Evolutionary conservation across 345 rosid genomes (phyloP).

Genomic region (Anastatica hierochuntica): DNA sequence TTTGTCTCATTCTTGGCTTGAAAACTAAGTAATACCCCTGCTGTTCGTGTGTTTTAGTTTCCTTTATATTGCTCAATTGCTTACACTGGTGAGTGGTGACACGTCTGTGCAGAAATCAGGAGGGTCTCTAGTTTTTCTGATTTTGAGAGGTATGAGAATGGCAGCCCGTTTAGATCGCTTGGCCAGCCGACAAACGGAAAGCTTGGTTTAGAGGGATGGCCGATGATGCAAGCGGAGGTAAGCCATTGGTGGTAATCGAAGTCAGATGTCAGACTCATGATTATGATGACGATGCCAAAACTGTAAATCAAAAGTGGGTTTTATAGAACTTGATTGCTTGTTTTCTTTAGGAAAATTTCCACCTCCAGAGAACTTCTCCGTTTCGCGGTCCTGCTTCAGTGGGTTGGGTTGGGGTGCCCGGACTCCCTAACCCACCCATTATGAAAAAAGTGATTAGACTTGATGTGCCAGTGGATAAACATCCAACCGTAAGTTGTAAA

Average conservation of each 20-base stretch:
- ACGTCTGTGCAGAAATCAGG: constrained; percentile 57
- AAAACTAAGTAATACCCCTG: not conserved
- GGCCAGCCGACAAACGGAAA: constrained; percentile 60
- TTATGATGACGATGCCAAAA: not conserved
- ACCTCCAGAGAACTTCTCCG: constrained; percentile 59
- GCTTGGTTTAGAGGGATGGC: constrained; percentile 71
- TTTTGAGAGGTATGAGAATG: constrained; percentile 72
- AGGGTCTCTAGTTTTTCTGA: constrained; percentile 52
- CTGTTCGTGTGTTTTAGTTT: not conserved
- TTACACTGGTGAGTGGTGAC: not conserved
- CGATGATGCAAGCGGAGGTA: constrained; percentile 86
- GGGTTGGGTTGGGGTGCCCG: constrained; percentile 73
- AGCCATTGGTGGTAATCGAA: not conserved
- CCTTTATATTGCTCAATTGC: not conserved
- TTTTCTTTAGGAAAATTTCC: constrained; percentile 59
- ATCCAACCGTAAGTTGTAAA: constrained; percentile 62
- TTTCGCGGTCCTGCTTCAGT: constrained; percentile 47
- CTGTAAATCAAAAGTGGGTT: not conserved
- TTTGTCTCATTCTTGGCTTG: no score
- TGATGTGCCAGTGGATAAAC: constrained; percentile 88
- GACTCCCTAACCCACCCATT: constrained; percentile 49
- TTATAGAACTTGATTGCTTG: not conserved
- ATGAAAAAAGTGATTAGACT: constrained; percentile 74
- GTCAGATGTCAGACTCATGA: not conserved
- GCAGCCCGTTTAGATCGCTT: constrained; percentile 73